Evolutionary conservation across 768 basidiomycete species (phyloP), one percentile per base, ranked within the genome.

Genomic region (Serendipita sp.): DNA sequence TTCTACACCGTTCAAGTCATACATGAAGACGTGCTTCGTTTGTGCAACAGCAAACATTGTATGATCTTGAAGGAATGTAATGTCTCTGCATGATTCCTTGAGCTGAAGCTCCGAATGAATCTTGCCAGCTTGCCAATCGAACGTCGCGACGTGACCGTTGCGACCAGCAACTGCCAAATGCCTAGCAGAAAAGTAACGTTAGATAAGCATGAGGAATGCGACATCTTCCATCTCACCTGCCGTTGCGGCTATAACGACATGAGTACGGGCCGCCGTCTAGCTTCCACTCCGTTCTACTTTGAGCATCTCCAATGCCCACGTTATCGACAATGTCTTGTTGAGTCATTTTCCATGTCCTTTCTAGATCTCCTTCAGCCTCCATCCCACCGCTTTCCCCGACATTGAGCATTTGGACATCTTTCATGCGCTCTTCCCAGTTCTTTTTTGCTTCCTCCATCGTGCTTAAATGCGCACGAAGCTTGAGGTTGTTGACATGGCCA

Each of bases 1-100:
- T 71, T 98, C 96, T 14, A 96, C 86, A 22, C 96, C 95, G 67
- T 91, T 82, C 33, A 85, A 81, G 73, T 98, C 96, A 66, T 99
- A 98, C 48, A 99, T 91, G 73, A 89, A 99, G 17, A 88, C 89
- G 70, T 95, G 90, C 77, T 92, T 88, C 73, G 90, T 89, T 74
- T 99, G 95, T 0, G 95, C 95, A 7, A 96, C 93, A 1, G 95
- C 95, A 69, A 87, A 92, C 72, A 86, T 89, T 0, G 88, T 86
- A 60, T 96, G 90, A 66, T 95, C 90, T 69, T 97, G 94, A 4
- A 99, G 74, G 69, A 92, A 97, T 17, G 89, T 90, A 72, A 99
- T 87, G 71, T 96, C 95, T 66, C 93, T 75, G 68, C 90, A 90
- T 24, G 88, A 90, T 74, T 98, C 95, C 65, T 82, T 82, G 5